phyloP scores from a whole-genome alignment of 2,329 filamentous ascomycete species.

The Coleophoma crateriformis region DNA sequence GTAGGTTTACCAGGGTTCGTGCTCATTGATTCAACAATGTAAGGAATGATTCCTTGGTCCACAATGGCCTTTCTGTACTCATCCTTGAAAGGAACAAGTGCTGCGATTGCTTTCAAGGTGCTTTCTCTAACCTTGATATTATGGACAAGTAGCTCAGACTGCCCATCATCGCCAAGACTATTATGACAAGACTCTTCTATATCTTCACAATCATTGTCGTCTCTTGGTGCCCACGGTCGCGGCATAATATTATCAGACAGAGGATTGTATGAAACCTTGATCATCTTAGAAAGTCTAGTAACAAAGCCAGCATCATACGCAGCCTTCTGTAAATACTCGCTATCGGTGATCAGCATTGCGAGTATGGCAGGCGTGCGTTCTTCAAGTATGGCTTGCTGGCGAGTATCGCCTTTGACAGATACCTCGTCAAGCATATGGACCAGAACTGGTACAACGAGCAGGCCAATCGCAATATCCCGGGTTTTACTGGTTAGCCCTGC shows the following conservation, averaged over 20 bases:
- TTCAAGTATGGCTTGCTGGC: conserved; percentile 44
- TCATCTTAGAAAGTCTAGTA: conserved; percentile 53
- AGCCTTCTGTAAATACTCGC: conserved; percentile 72
- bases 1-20: conserved; percentile 48
- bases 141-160: conserved; percentile 56
- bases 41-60: conserved; percentile 72
- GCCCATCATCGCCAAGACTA: conserved; percentile 54
- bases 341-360: conserved; percentile 73
- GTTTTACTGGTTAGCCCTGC: conserved; percentile 59
- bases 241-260: conserved; percentile 38
- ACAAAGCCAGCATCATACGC: conserved; percentile 67
- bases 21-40: conserved; percentile 78
- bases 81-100: conserved; percentile 75
- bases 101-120: conserved; percentile 73
- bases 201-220: conserved; percentile 7
- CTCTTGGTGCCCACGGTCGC: conserved; percentile 47
- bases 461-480: conserved; percentile 58
- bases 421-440: conserved; percentile 58
- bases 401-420: conserved; percentile 30
- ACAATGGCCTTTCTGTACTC: conserved; percentile 78
- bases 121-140: conserved; percentile 72
- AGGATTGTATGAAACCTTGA: conserved; percentile 63
- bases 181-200: conserved; percentile 27
- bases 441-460: conserved; percentile 66
- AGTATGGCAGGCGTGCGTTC: conserved; percentile 72